Conservation (phyloP, 2,329 filamentous ascomycete species). For the Fonsecaea multimorphosa region DNA sequence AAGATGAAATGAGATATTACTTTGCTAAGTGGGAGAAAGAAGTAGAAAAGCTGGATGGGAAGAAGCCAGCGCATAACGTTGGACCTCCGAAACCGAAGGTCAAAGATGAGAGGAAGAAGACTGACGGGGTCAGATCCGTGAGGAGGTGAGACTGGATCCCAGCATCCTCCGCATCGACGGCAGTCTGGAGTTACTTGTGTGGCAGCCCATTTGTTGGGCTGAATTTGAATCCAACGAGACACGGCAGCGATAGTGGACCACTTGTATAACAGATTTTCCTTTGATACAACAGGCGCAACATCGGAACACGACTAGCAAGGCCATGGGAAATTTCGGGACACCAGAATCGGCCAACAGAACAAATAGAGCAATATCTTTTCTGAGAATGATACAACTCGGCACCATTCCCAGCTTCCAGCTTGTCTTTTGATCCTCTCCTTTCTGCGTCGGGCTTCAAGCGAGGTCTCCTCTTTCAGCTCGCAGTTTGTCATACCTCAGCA, state of each 20-base stretch:
- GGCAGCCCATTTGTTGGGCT: neutral
- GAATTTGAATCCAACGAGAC: neutral
- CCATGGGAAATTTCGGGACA: neutral
- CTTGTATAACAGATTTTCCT: neutral
- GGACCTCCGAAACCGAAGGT: slow-evolving; percentile 13
- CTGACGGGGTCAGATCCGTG: neutral
- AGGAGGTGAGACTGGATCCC: neutral
- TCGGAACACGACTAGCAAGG: neutral
- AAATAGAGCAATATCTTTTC: slow-evolving; percentile 1
- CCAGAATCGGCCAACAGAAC: slow-evolving; percentile 2
- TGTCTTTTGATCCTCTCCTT: neutral
- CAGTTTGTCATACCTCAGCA: slow-evolving; percentile 53
- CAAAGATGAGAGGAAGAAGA: neutral
- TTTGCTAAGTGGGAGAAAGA: slow-evolving; percentile 52
- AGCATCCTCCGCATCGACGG: neutral
- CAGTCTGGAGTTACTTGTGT: neutral
- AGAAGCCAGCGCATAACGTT: slow-evolving; percentile 24
- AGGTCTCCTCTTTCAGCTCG: slow-evolving; percentile 34
- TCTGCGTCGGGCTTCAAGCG: slow-evolving; percentile 16
- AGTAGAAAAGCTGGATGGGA: slow-evolving; percentile 32
- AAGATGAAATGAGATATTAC: slow-evolving; percentile 69
- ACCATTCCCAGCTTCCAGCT: neutral
- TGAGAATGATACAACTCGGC: neutral
- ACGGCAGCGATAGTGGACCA: neutral
- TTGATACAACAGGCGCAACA: neutral